These are phyloP conservation scores for Aspergillus phoenicis DNA, from an alignment of 2,329 filamentous ascomycete genomes.

Conservation along the genomic window DNA sequence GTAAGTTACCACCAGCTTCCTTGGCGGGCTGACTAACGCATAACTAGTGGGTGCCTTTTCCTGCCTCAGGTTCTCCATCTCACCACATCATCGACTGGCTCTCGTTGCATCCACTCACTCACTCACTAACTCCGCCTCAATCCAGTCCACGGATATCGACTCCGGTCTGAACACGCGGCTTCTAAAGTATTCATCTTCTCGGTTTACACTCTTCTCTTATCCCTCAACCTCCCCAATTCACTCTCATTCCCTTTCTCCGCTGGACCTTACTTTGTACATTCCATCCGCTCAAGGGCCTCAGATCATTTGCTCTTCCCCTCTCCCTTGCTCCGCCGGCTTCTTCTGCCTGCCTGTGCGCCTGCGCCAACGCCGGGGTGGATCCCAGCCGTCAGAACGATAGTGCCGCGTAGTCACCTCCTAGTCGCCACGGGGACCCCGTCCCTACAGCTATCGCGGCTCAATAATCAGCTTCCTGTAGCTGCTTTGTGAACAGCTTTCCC, in stretches of 20 bases:
- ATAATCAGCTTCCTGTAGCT: not conserved
- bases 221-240: not conserved
- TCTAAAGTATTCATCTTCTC: not conserved
- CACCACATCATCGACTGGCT: constrained; percentile 3
- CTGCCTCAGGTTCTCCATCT: not conserved
- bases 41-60: not conserved
- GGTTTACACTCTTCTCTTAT: not conserved
- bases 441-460: not conserved
- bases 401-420: constrained; percentile 5
- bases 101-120: not conserved
- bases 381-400: constrained; percentile 11
- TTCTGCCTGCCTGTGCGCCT: constrained; percentile 10
- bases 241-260: not conserved
- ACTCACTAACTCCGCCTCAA: not conserved
- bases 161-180: not conserved
- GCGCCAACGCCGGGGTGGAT: constrained; percentile 6
- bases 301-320: not conserved
- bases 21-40: not conserved
- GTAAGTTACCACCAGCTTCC: no score
- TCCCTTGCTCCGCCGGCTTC: constrained; percentile 12
- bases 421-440: constrained; percentile 9
- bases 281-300: not conserved
- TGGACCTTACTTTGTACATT: constrained; percentile 1
- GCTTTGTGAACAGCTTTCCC: not conserved
- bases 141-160: constrained; percentile 1